Base-by-base conservation (phyloP, 106 monocot genomes). In the Apostasia ramifera region DNA sequence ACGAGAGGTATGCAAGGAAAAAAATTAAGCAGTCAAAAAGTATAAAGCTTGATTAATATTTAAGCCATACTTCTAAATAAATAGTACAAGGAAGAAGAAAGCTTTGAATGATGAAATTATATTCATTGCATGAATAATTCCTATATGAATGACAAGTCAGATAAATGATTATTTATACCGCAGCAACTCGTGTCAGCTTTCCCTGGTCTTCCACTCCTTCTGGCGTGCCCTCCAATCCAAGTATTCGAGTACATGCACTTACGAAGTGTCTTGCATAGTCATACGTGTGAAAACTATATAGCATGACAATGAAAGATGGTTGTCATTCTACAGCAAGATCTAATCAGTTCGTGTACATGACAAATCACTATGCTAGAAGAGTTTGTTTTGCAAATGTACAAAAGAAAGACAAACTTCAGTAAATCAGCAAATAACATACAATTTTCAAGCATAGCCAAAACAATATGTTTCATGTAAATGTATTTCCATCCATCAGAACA, bases 241-340 rank as follows among this genome's bases (percentile, higher is more conserved):
- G 89, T 63, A 97, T 97, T 47, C 95, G 78, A 10, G 95, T 97
- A 73, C 95, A 97, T 37, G 95, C 95, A 83, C 95, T 97, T 61
- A 97, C 95, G 69, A 97, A 97, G 60, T 97, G 95, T 58, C 95
- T 97, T 74, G 95, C 95, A 80, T 97, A 97, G 62, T 97, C 95
- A 80, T 97, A 97, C 66, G 95, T 97, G 61, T 97, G 95, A 58
- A 97, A 97, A 47, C 95, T 97, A 78, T 40, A 83, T 12, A 39
- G 61, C 58, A 49, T 41, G 65, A 69, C 9, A 37, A 69, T 57
- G 12, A 45, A 50, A 56, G 57, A 61, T 44, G 61, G 13, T 61
- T 61, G 61, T 61, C 14, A 61, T 63, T 45, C 44, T 12, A 45
- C n/a, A 63, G 62, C 43, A 63, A 45, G 13, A 3, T 26, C 4